Evolutionary conservation across 495 filamentous ascomycete species (phyloP), one percentile per base, ranked within the genome.

Genomic region (Tuber calosporum): DNA sequence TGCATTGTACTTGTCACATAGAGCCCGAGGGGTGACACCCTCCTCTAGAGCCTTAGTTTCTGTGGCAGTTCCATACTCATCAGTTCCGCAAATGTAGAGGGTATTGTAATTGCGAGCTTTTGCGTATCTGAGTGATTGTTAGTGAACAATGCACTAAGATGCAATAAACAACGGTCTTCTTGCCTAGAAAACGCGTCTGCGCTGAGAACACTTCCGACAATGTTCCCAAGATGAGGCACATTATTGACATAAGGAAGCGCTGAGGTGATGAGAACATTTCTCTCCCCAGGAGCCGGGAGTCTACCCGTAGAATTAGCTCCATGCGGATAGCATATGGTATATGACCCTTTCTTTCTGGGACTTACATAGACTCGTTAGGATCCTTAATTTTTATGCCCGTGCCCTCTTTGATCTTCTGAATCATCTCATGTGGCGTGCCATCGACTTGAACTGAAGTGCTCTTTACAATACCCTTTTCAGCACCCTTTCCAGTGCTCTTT

Each of bases 221-320:
- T 90, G 83, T 99, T 99, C 71, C 95, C 94, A 79, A 97, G 86
- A 84, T 97, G 94, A 69, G 94, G 95, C 15, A 96, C 92, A 83
- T 97, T 97, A 85, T 98, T 98, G 69, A 97, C 93, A 81, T 97
- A 98, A 62, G 92, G 91, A 43, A 93, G 80, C 62, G 91, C 90
- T 72, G 87, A 89, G 15, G 87, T 91, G 48, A 90, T 85, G 38
- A 91, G 83, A 67, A 87, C 81, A 77, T 87, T 88, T 45, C 84
- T 83, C 78, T 86, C 85, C 20, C 86, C 86, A 66, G 82, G 81
- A 69, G 83, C 69, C 58, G 86, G 86, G 70, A 87, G 82, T 71
- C 80, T 81, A 38, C 34, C 43, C n/a, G 66, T 71, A 73, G 45
- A n/a, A 71, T 73, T 68, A 77, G 67, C 68, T 37, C 34, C 58